A percentile compares a stretch with the other conserved stretches of the same genome.
Evolutionary conservation across 2,329 filamentous ascomycete genomes (phyloP).

Genomic region (Penicillium sclerotiorum): DNA sequence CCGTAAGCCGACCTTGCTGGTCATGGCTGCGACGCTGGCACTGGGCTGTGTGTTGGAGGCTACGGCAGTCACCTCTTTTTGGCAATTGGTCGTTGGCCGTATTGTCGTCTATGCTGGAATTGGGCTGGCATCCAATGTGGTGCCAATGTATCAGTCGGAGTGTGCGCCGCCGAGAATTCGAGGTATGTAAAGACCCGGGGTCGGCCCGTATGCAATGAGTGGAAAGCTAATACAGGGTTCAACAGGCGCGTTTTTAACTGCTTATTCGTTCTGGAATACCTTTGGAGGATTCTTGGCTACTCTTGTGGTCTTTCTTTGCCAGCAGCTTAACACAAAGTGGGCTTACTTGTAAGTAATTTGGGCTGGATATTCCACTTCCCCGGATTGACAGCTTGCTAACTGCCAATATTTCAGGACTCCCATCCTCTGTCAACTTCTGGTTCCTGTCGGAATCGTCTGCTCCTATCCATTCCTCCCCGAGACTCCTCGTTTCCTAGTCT

Average conservation of each 20-base stretch:
- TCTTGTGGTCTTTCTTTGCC: slow-evolving; percentile 10
- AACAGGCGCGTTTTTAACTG: slow-evolving; percentile 12
- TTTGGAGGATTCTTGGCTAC: slow-evolving; percentile 12
- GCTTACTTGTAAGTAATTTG: slow-evolving; percentile 10
- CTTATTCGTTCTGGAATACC: slow-evolving; percentile 17
- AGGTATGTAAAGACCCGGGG: slow-evolving; percentile 1
- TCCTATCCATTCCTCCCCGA: slow-evolving; percentile 8
- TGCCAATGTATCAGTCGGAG: slow-evolving; percentile 14
- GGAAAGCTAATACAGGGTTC: neutral
- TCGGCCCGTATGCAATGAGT: neutral
- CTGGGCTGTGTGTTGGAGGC: slow-evolving; percentile 20
- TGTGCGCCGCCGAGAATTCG: slow-evolving; percentile 11
- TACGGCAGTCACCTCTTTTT: slow-evolving; percentile 17
- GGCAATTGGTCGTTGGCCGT: slow-evolving; percentile 28
- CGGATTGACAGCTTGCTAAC: neutral
- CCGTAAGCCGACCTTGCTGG: slow-evolving; percentile 16
- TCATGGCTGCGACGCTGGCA: slow-evolving; percentile 9
- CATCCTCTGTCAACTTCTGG: slow-evolving; percentile 9
- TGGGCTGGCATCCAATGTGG: slow-evolving; percentile 12
- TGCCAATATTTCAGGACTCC: neutral
- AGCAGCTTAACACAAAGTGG: slow-evolving; percentile 7
- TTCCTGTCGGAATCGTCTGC: slow-evolving; percentile 6
- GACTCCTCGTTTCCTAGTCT: slow-evolving; percentile 9
- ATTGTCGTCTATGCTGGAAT: slow-evolving; percentile 24
- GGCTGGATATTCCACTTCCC: no score